Base-by-base conservation (phyloP, 2,329 filamentous ascomycete species). In the Ceratocystis albifundus region DNA sequence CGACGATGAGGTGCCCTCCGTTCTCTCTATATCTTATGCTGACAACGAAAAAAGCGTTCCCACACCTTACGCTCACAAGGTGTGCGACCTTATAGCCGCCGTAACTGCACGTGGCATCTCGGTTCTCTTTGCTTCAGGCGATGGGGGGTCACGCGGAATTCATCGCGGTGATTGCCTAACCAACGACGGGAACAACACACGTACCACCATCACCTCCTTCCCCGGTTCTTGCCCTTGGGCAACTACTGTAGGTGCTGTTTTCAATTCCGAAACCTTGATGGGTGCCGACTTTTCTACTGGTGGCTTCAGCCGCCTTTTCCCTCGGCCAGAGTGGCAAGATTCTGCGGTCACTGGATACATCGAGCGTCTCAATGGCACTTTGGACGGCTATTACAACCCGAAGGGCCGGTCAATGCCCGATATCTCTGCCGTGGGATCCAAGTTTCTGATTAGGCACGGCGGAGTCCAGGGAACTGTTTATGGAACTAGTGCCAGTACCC, bases 201-300 rank as follows among this genome's bases (percentile, higher is more conserved):
- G 80, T 8, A 77, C 80, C 22, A 84, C 86, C 71, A 76, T 84
- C 36, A 80, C 85, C 0, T 80, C 79, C 4, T 90, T 89, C 74
- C 87, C 87, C 0, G 82, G 81, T 0, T 80, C 81, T 0, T 90
- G 87, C 70, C 87, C 86, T 0, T 89, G 83, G 73, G 81, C 89
- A 6, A 89, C 87, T 0, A 76, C 80, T 1, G 82, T 89, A 1
- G 87, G 87, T 5, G 86, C 82, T 1, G 85, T 84, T 0, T 71
- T 68, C 48, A 75, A 75, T 69, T 70, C 69, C 1, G 72, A 74
- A 3, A 77, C 77, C 0, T 75, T 79, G 10, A 71, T 70, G 1
- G 80, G 76, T 1, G 76, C 80, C 1, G 70, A 69, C n/a, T 80
- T 78, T 71, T 80, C 77, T 64, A 75, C 77, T 2, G 80, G 82